Base-by-base conservation (phyloP, 768 basidiomycete genomes). In the Mycena olivaceomarginata region DNA sequence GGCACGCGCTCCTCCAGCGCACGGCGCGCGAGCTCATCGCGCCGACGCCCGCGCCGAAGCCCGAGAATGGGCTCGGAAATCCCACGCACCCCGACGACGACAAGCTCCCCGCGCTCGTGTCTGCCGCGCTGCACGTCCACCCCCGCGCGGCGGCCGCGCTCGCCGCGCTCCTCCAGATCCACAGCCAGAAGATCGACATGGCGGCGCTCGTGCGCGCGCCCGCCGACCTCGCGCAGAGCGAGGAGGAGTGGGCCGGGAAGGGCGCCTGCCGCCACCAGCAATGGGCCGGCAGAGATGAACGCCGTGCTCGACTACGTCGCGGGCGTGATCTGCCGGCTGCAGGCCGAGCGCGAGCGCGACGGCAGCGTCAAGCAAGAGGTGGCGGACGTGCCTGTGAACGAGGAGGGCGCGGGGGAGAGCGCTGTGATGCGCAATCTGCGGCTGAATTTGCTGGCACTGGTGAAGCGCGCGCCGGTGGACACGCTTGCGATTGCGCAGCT, bases 391-490 rank as follows among this genome's bases (percentile, higher is more conserved):
- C 80, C 82, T 15, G 81, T 77, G 51, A 75, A 60, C 13, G 66
- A 53, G 60, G 66, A 53, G 60, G 80, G 74, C 16, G 72, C 75
- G 9, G 81, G 72, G 9, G 79, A 76, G 64, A 77, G 69, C 41
- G 67, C 72, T 10, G 82, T 83, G 79, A 76, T 93, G 80, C 89
- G 90, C 70, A 90, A 92, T 69, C 85, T 96, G 65, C 90, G 95
- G 51, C 86, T 96, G 78, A 96, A 95, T 82, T 86, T 96, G 40
- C 88, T 96, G 39, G 94, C 95, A 2, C 87, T 96, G 45, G 93
- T 94, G 72, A 95, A 95, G 82, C 90, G 94, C 8, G 94, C 94
- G 12, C 95, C 95, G 2, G 81, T 95, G 76, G 93, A 95, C 80
- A 92, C 90, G 74, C 93, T 95, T 69, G 93, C 90, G 74, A 93